phyloP scores from a whole-genome alignment of 2,329 filamentous ascomycete genomes.

The Diaporthe sp. region DNA sequence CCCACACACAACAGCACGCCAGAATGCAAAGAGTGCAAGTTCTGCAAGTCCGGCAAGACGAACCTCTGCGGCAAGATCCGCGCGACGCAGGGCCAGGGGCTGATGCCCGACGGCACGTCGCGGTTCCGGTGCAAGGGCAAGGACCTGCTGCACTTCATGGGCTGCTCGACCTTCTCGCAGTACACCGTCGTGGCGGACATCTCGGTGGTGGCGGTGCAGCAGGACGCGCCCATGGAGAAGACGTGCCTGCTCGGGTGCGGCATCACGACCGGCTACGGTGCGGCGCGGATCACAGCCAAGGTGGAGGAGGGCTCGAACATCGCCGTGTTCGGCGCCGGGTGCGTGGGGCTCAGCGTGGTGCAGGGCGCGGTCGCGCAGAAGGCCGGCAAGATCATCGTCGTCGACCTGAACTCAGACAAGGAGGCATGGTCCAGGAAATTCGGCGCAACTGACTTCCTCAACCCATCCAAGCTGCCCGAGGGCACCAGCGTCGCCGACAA shows the following conservation, averaged over 20 bases:
- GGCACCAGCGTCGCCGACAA: slow-evolving; percentile 89
- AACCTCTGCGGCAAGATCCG: slow-evolving; percentile 99
- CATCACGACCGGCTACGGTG: slow-evolving; percentile 98
- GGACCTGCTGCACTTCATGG: slow-evolving; percentile 98
- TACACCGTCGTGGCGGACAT: slow-evolving; percentile 99
- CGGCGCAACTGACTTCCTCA: slow-evolving; percentile 96
- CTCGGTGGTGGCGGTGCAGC: slow-evolving; percentile 93
- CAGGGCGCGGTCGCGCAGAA: slow-evolving; percentile 91
- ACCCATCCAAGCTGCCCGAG: slow-evolving; percentile 80
- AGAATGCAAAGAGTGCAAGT: slow-evolving; percentile 96
- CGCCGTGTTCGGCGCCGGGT: slow-evolving; percentile 94
- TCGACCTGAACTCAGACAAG: slow-evolving; percentile 86
- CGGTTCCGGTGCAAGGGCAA: slow-evolving; percentile 96
- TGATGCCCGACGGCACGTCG: slow-evolving; percentile 97
- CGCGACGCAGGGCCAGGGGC: slow-evolving; percentile 92
- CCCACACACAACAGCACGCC: slow-evolving; percentile 75
- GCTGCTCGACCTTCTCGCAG: slow-evolving; percentile 97
- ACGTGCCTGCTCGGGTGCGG: slow-evolving; percentile 97
- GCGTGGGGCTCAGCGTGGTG: slow-evolving; percentile 94
- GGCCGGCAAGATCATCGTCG: slow-evolving; percentile 81
- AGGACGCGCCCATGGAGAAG: slow-evolving; percentile 92
- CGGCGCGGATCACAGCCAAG: slow-evolving; percentile 91
- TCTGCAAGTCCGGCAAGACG: slow-evolving; percentile 99
- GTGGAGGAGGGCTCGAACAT: slow-evolving; percentile 91
- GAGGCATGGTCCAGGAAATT: slow-evolving; percentile 95